Percentiles rank a stretch among this genome's conserved stretches.
Evolutionary conservation across 2,329 filamentous ascomycete species (phyloP).

Genomic region (Apiospora kogelbergensis): DNA sequence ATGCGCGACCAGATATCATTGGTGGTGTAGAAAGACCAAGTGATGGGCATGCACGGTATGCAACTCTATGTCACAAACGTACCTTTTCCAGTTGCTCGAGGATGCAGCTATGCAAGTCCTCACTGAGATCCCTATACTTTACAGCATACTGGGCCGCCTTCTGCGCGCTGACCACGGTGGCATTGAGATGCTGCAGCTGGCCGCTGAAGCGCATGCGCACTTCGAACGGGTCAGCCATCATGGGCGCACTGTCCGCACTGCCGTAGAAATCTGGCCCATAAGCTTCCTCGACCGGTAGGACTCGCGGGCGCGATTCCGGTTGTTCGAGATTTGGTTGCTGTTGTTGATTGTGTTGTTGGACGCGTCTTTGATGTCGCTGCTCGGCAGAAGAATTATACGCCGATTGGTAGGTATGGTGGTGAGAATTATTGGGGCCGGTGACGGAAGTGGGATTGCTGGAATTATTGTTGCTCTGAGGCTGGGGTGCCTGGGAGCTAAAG

Average conservation of each 20-base stretch:
- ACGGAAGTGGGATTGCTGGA: not conserved
- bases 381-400: not conserved
- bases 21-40: slow-evolving; percentile 3
- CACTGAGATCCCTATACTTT: slow-evolving; percentile 90
- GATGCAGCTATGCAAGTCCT: slow-evolving; percentile 96
- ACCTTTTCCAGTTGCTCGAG: slow-evolving; percentile 90
- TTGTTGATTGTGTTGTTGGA: not conserved
- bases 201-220: slow-evolving; percentile 96
- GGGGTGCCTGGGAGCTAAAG: not conserved
- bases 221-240: slow-evolving; percentile 84
- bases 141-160: slow-evolving; percentile 95
- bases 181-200: slow-evolving; percentile 87
- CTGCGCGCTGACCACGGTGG: slow-evolving; percentile 82
- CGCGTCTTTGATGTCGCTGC: not conserved
- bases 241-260: slow-evolving; percentile 14
- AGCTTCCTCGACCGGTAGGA: not conserved
- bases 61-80: slow-evolving; percentile 30
- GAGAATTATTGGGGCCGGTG: not conserved
- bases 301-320: not conserved
- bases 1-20: not conserved
- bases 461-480: not conserved
- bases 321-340: not conserved
- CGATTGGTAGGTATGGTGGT: not conserved
- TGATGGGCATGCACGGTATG: not conserved
- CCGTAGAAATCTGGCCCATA: slow-evolving; percentile 4